phyloP scores from a whole-genome alignment of 2,329 filamentous ascomycete species.

The Alternaria panax region DNA sequence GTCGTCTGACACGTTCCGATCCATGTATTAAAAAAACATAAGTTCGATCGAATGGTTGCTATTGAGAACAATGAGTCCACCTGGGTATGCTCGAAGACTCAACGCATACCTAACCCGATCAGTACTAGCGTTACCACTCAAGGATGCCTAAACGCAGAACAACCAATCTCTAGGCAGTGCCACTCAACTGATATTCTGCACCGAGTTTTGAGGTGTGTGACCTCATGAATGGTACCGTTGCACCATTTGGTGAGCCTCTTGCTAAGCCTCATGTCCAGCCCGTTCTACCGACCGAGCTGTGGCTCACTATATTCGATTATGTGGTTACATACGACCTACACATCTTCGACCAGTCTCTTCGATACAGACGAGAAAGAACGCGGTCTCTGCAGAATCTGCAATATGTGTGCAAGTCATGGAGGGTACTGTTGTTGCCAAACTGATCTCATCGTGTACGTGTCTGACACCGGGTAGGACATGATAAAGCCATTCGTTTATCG shows the following conservation, averaged over 20 bases:
- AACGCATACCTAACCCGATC: not conserved
- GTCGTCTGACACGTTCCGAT: no score
- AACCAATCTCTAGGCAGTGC: not conserved
- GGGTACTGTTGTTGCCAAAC: not conserved
- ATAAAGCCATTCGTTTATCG: slow-evolving; percentile 1
- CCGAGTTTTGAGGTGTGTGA: no score
- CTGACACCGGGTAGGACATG: slow-evolving; percentile 6
- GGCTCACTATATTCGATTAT: slow-evolving; percentile 7
- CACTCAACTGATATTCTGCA: not conserved
- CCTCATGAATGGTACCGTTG: not conserved
- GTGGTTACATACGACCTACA: not conserved
- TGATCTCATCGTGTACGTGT: not conserved
- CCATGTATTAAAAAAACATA: no score
- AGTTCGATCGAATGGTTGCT: no score
- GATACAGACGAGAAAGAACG: not conserved
- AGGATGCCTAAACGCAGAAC: not conserved
- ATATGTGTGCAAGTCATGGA: not conserved
- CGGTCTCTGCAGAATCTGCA: not conserved
- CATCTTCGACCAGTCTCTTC: slow-evolving; percentile 5
- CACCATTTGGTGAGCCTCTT: not conserved
- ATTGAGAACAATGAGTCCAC: no score
- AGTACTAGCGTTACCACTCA: not conserved
- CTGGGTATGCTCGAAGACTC: no score
- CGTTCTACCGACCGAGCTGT: slow-evolving; percentile 3
- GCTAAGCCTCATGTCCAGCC: not conserved